Evolutionary conservation across 176 grass and related monocot species (phyloP).

Genomic region (Triticum aestivum): IWGSC_CS_RefSeq_v2.1 NC_057797.1:18939774-18940273

Average conservation of each 20-base stretch:
- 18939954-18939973: slow-evolving; percentile 11
- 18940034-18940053: slow-evolving; percentile 10
- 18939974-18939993: slow-evolving; percentile 31
- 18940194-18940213: slow-evolving; percentile 73
- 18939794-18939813: too few species aligned
- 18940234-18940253: slow-evolving; percentile 69
- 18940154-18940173: slow-evolving; percentile 32
- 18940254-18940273: slow-evolving; percentile 59
- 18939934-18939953: not conserved
- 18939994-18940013: slow-evolving; percentile 19
- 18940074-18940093: slow-evolving; percentile 67
- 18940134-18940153: too few species aligned
- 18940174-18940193: slow-evolving; percentile 71
- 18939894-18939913: not conserved
- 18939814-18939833: too few species aligned
- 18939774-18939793: too few species aligned
- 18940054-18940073: slow-evolving; percentile 47
- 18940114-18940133: too few species aligned
- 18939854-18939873: too few species aligned
- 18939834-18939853: too few species aligned
- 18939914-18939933: slow-evolving; percentile 22
- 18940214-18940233: slow-evolving; percentile 67
- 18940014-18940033: slow-evolving; percentile 2
- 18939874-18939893: too few species aligned
- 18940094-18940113: too few species aligned